Evolutionary conservation across 805 yeast genomes (phyloP), one percentile per base, ranked within the genome.

Genomic region (Naumovozyma castellii): DNA sequence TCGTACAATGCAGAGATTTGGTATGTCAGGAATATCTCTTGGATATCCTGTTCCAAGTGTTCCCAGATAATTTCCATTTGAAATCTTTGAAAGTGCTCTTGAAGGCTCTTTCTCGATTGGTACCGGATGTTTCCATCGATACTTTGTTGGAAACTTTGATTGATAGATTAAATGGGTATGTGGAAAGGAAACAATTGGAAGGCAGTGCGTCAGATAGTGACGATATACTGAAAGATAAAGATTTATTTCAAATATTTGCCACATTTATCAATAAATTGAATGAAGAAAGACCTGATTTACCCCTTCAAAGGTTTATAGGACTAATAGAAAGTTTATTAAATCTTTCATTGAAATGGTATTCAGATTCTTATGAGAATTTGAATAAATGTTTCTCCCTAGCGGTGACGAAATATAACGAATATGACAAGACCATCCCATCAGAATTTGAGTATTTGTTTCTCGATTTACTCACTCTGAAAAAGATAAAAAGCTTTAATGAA

Each of bases 11-110:
- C 57, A 74, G 84, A 43, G 98, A 92, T 57, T 79, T 78, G 20
- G 71, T 92, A 43, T 97, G 97, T 3, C 98, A 92, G 63, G 88
- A 82, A 54, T 92, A 92, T 56, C 64, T 92, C 42, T 68, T 88
- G 37, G 98, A 92, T 55, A 95, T 92, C 10, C 71, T 92, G 39
- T 81, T 88, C 40, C 97, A 90, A 57, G 94, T 88, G 1, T 92
- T 92, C 65, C 97, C 97, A 1, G 96, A 85, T 53, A 85, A 83
- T 46, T 90, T 82, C 59, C 97, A 92, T 53, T 64, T 87, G 43
- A 70, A 70, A 16, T 84, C 96, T 0, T 66, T 92, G 49, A 78
- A 78, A 39, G 63, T 66, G 25, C 76, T 84, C 47, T 68, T 92
- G 48, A 71, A 71, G 22, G 77, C 88, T 1, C 73, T 85, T 16